Conservation (phyloP, 1,139 yeast species). For the Lodderomyces orthopsilosis region DNA sequence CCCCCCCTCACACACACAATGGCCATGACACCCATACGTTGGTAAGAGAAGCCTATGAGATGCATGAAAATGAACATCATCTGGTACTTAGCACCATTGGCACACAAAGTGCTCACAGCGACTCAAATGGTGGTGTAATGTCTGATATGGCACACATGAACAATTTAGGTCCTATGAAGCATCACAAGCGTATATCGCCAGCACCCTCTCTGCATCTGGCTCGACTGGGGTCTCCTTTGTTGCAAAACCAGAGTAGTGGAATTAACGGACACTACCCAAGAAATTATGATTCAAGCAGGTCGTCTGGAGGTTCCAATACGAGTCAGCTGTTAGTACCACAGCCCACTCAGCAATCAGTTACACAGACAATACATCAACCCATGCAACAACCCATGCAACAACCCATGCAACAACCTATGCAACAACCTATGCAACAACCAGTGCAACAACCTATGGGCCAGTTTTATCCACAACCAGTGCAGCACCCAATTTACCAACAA, state of each 20-base stretch:
- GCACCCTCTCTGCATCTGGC: neutral
- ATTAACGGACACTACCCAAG: neutral
- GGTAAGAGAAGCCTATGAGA: neutral
- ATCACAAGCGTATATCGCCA: neutral
- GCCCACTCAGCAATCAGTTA: slow-evolving; percentile 5
- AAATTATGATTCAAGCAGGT: neutral
- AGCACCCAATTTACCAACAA: slow-evolving; percentile 2
- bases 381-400: slow-evolving; percentile 10
- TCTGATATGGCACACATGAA: neutral
- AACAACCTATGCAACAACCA: slow-evolving; percentile 1
- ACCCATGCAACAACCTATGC: slow-evolving; percentile 3
- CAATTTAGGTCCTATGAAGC: neutral
- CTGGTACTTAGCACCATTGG: neutral
- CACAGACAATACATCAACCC: slow-evolving; percentile 6
- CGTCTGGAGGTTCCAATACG: neutral
- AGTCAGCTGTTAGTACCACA: neutral
- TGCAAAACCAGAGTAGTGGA: neutral
- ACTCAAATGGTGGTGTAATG: neutral
- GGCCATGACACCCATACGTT: neutral
- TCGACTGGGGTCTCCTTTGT: neutral
- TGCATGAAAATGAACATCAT: neutral
- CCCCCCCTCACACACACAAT: neutral
- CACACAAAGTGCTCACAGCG: neutral
- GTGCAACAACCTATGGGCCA: slow-evolving; percentile 5
- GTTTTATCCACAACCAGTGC: slow-evolving; percentile 7